Base-by-base conservation (phyloP, 129 eudicot species). In the Centella asiatica region DNA sequence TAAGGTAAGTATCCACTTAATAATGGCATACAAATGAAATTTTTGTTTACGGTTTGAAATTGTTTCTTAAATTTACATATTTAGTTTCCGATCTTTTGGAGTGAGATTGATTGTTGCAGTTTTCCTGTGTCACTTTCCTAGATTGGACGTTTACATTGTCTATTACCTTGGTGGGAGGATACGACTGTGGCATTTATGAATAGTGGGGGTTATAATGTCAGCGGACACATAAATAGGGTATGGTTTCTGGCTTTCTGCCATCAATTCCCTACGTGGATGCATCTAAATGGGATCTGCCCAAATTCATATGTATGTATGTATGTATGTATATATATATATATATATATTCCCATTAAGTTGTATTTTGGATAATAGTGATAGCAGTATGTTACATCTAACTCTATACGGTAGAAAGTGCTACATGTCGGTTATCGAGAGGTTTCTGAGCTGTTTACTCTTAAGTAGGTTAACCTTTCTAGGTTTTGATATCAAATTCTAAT, bases 141-240 rank as follows among this genome's bases (percentile, higher is more conserved):
- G 98, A 69, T 92, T 63, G 81, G 86, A 8, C 95, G 90, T 15
- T 71, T 87, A 70, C 98, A 81, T 82, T 92, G 98, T 60, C 59
- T 72, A 20, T 55, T 92, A 54, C 98, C 96, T 42, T 87, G 98
- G 98, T 92, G 96, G 98, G 76, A 70, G 60, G 96, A 87, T 37
- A 79, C 88, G 34, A 87, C 95, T 15, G 96, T 92, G 33, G 78
- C 80, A 74, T 92, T 92, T 71, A 92, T 92, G 88, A 77, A 44
- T 25, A 80, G 88, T 65, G 96, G 98, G 44, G 98, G 98, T 24
- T 92, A 92, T 68, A 80, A 84, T 65, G 95, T 92, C 53, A 34
- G 77, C 76, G 15, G 82, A 7, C 84, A 70, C 63, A 92, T 92
- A 58, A 47, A 74, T 45, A 77, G 84, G 80, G 98, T 90, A 65